A percentile compares a stretch with the other conserved stretches of the same genome.
Conservation (phyloP, 148 eudicot genomes). For the Rhododendron williamsianum region DNA sequence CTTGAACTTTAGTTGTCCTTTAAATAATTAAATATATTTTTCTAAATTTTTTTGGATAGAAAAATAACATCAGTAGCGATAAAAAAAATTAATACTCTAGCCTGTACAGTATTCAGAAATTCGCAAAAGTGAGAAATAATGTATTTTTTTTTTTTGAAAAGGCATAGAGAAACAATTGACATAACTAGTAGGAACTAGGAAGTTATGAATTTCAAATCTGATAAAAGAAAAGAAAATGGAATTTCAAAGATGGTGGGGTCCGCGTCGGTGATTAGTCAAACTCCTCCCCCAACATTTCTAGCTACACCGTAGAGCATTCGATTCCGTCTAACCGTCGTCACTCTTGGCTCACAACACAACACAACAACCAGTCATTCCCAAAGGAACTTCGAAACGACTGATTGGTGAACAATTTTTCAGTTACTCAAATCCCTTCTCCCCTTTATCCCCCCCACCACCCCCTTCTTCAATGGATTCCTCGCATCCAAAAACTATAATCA, state of each 20-base stretch:
- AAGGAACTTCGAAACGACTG: constrained; percentile 8
- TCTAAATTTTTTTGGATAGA: no score
- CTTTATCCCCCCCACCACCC: not conserved
- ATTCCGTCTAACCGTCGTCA: constrained; percentile 4
- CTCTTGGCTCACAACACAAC: not conserved
- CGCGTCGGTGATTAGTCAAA: not conserved
- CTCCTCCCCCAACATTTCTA: not conserved
- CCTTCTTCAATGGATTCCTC: constrained; percentile 12
- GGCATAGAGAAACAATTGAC: no score
- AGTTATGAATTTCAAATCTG: no score
- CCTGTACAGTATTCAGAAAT: no score
- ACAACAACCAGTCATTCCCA: constrained; percentile 17
- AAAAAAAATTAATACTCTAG: no score
- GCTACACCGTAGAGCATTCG: not conserved
- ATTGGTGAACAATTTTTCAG: constrained; percentile 11
- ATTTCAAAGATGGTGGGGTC: not conserved
- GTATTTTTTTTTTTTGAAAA: no score
- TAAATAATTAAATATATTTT: no score
- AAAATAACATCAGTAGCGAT: no score
- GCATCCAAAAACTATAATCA: not conserved
- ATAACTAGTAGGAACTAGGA: no score
- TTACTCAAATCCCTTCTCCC: not conserved
- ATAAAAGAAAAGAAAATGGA: no score
- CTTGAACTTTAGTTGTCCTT: no score
- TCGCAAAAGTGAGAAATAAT: no score